Evolutionary conservation across 768 basidiomycete species (phyloP).

Genomic region (Podaxis sp.): DNA sequence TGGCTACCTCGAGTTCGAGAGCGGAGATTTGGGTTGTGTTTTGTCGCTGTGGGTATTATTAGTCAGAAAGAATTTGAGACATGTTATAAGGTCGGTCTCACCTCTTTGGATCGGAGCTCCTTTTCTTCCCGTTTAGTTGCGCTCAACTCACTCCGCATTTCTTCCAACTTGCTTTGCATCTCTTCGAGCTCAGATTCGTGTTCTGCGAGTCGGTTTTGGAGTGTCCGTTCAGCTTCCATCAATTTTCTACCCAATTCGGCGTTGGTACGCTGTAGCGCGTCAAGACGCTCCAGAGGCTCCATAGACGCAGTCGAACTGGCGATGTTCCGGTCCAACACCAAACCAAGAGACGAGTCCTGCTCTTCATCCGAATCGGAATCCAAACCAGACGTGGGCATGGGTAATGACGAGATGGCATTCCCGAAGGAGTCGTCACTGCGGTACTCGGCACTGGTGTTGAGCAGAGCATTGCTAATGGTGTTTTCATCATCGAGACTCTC

Average conservation of each 20-base stretch:
- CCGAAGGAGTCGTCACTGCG: conserved; percentile 37
- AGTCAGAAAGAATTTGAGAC: background rate
- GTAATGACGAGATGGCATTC: conserved; percentile 51
- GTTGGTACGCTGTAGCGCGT: conserved; percentile 72
- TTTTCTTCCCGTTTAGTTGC: conserved; percentile 90
- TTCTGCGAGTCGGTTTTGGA: conserved; percentile 66
- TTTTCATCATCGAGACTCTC: conserved; percentile 35
- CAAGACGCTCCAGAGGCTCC: conserved; percentile 70
- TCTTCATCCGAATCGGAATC: conserved; percentile 58
- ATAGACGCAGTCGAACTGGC: conserved; percentile 68
- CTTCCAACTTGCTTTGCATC: conserved; percentile 74
- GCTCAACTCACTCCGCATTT: conserved; percentile 71
- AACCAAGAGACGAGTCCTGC: conserved; percentile 51
- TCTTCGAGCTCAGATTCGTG: conserved; percentile 86
- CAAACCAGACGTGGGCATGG: conserved; percentile 53
- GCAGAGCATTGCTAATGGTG: conserved; percentile 15
- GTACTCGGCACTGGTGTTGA: conserved; percentile 21
- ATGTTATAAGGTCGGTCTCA: conserved; percentile 28
- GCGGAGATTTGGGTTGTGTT: conserved; percentile 64
- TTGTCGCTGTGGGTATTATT: conserved; percentile 45
- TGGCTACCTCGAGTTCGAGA: conserved; percentile 78
- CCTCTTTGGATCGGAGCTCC: conserved; percentile 86
- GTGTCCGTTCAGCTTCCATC: conserved; percentile 67
- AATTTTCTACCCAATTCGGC: conserved; percentile 74
- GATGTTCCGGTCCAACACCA: conserved; percentile 60